Conservation (phyloP, 1,139 yeast genomes). For the Kluyveromyces sp. region DNA sequence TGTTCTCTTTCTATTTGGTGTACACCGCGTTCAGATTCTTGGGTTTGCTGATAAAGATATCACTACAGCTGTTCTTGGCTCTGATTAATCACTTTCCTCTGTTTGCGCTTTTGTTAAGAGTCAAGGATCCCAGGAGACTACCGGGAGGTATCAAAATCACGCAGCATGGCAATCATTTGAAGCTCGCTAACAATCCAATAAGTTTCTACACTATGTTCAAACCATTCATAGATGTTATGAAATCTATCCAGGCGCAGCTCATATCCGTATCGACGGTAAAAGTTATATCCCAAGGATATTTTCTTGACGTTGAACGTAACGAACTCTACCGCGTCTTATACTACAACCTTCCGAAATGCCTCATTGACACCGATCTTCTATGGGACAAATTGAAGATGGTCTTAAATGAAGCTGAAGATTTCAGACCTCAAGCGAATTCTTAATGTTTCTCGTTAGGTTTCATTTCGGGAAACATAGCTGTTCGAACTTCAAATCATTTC, state of each 20-base stretch:
- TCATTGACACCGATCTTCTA: constrained; percentile 29
- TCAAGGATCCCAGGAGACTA: constrained; percentile 75
- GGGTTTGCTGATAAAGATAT: constrained; percentile 44
- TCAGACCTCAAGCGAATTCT: neutral
- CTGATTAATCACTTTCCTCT: constrained; percentile 77
- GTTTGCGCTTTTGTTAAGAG: constrained; percentile 67
- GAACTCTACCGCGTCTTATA: constrained; percentile 43
- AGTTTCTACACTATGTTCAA: constrained; percentile 39
- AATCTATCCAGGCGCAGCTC: constrained; percentile 38
- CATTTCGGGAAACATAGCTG: neutral
- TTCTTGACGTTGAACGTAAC: constrained; percentile 42
- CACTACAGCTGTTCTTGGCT: constrained; percentile 56
- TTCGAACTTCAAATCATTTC: neutral
- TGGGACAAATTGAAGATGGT: constrained; percentile 20
- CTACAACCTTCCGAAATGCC: constrained; percentile 42
- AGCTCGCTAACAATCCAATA: constrained; percentile 41
- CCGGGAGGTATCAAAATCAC: constrained; percentile 78
- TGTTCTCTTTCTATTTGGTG: constrained; percentile 71
- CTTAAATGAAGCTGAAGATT: neutral
- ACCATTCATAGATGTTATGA: constrained; percentile 40
- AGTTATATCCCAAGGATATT: constrained; percentile 39
- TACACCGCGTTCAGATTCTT: constrained; percentile 57
- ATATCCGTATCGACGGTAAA: constrained; percentile 37
- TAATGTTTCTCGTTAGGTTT: too few species aligned
- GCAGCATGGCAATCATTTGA: constrained; percentile 15